A percentile compares a stretch with the other conserved stretches of the same genome.
Evolutionary conservation across 1,284 basidiomycete genomes (phyloP).

Genomic region (Ceratobasidium sp.): DNA sequence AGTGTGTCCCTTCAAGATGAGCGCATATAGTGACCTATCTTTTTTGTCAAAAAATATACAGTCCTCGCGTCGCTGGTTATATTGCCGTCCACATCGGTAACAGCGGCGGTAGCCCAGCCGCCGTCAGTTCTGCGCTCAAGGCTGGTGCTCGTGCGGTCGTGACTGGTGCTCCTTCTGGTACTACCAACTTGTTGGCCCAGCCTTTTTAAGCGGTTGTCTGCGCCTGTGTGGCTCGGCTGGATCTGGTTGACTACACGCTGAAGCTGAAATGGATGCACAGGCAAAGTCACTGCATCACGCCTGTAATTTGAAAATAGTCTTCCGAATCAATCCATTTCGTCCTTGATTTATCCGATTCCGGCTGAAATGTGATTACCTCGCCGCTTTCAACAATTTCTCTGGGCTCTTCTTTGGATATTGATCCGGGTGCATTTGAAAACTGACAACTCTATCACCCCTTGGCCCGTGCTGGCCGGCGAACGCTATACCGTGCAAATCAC

Average conservation of each 20-base stretch:
- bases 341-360: background rate
- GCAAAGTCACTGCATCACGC: background rate
- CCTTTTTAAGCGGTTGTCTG: background rate
- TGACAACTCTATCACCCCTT: too few relatives aligned
- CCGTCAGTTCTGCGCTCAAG: slow-evolving; percentile 1
- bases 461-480: too few relatives aligned
- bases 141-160: slow-evolving; percentile 16
- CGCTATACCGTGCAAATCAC: too few relatives aligned
- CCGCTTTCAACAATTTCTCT: too few relatives aligned
- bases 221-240: background rate
- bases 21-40: background rate
- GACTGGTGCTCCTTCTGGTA: slow-evolving; percentile 39
- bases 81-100: background rate
- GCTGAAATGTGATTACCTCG: too few relatives aligned
- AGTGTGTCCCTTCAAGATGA: background rate
- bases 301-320: background rate
- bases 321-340: background rate
- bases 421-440: too few relatives aligned
- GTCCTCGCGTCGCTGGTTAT: slow-evolving; percentile 12
- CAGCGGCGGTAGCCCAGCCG: background rate
- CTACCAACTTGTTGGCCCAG: slow-evolving; percentile 36
- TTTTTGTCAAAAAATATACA: background rate
- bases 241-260: background rate
- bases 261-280: background rate
- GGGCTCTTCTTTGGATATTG: too few relatives aligned